These are phyloP conservation scores for Debaryomyces hansenii DNA, from an alignment of 805 yeast genomes.

Conservation along the genomic window DNA sequence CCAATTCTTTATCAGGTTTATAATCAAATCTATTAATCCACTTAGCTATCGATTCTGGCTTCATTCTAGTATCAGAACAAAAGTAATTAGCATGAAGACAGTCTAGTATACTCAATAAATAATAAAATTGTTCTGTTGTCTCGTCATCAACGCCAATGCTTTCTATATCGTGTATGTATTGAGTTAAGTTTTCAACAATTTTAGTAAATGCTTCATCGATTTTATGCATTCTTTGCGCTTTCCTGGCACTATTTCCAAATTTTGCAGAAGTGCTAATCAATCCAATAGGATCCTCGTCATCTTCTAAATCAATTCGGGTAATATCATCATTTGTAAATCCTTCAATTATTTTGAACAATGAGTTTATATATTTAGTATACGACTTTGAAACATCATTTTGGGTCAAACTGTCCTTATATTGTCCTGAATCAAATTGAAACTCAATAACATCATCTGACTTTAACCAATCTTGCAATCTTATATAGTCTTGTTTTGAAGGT, in stretches of 20 bases:
- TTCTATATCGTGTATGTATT: conserved; percentile 24
- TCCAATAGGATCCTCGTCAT: conserved; percentile 29
- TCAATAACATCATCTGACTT: conserved; percentile 30
- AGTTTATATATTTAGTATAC: conserved; percentile 49
- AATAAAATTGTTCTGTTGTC: conserved; percentile 28
- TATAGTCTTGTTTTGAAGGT: conserved; percentile 19
- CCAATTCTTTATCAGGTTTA: conserved; percentile 55
- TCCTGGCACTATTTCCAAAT: conserved; percentile 9
- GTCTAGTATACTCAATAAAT: conserved; percentile 52
- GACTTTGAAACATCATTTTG: conserved; percentile 41
- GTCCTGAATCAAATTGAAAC: conserved; percentile 43
- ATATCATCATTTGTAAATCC: conserved; percentile 18
- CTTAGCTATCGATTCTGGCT: conserved; percentile 45
- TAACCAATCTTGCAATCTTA: conserved; percentile 51
- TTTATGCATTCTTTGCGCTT: conserved; percentile 7
- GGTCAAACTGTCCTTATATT: conserved; percentile 34
- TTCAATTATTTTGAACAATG: conserved; percentile 54
- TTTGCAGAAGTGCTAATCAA: conserved; percentile 23
- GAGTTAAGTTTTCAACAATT: conserved; percentile 27
- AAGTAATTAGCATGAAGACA: conserved; percentile 58
- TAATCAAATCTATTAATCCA: conserved; percentile 76
- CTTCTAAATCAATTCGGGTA: conserved; percentile 11
- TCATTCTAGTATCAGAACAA: conserved; percentile 31
- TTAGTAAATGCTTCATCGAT: conserved; percentile 26
- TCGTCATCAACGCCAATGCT: conserved; percentile 27